Evolutionary conservation across 2,329 filamentous ascomycete species (phyloP).

Genomic region (Calonectria montana): DNA sequence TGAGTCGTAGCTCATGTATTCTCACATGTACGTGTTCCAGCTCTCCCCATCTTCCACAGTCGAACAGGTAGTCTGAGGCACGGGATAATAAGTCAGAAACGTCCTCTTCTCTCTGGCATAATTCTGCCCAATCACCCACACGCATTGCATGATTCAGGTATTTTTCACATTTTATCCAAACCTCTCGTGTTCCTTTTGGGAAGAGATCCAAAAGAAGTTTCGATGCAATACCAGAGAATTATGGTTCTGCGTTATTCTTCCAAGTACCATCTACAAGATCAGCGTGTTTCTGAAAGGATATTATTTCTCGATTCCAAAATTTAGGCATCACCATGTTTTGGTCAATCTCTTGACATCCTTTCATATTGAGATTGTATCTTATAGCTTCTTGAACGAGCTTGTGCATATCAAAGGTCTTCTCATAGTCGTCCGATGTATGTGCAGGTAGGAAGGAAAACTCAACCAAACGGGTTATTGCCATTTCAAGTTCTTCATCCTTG

Average conservation of each 20-base stretch:
- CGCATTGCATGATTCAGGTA: constrained; percentile 44
- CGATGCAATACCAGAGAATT: constrained; percentile 40
- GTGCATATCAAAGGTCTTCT: constrained; percentile 44
- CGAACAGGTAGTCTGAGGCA: constrained; percentile 37
- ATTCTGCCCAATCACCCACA: constrained; percentile 39
- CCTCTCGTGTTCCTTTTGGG: constrained; percentile 29
- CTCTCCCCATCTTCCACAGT: constrained; percentile 28
- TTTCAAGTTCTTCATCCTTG: constrained; percentile 1
- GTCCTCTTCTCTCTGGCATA: constrained; percentile 28
- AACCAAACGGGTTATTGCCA: constrained; percentile 41
- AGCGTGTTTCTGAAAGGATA: background rate
- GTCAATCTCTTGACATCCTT: background rate
- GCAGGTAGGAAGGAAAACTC: constrained; percentile 49
- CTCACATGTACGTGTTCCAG: background rate
- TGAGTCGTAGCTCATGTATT: background rate
- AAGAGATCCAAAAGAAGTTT: constrained; percentile 33
- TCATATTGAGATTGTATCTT: constrained; percentile 21
- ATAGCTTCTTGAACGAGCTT: constrained; percentile 46
- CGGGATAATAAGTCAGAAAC: constrained; percentile 27
- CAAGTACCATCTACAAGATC: background rate
- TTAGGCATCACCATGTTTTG: background rate
- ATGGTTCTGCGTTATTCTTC: constrained; percentile 8
- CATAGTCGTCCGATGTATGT: constrained; percentile 5
- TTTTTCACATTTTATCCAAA: constrained; percentile 33
- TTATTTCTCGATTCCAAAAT: background rate